Percentiles rank a stretch among this genome's conserved stretches.
phyloP scores from a whole-genome alignment of 495 filamentous ascomycete species.

The Penicillium samsonianum region DNA sequence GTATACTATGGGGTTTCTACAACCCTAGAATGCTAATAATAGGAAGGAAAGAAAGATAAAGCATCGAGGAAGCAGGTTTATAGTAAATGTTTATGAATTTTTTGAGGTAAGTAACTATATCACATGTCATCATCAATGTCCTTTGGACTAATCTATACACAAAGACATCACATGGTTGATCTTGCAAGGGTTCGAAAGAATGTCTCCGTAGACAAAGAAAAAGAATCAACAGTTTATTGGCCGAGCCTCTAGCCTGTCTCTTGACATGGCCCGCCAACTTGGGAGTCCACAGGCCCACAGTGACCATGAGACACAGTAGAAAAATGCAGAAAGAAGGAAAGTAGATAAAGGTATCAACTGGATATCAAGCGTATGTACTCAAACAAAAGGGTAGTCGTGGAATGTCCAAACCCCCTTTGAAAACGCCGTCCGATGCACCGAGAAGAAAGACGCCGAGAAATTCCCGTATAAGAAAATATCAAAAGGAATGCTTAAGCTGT shows the following conservation, averaged over 20 bases:
- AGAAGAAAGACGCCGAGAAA: slow-evolving; percentile 27
- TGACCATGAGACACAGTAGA: background rate
- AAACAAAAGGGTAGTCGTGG: slow-evolving; percentile 22
- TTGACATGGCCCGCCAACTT: slow-evolving; percentile 11
- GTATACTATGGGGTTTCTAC: background rate
- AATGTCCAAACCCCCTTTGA: slow-evolving; percentile 19
- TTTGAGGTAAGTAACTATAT: background rate
- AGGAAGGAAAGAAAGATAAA: too few relatives aligned
- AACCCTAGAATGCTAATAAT: background rate
- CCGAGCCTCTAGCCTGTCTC: slow-evolving; percentile 9
- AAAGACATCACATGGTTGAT: slow-evolving; percentile 8
- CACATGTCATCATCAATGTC: slow-evolving; percentile 12
- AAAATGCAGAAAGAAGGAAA: slow-evolving; percentile 16
- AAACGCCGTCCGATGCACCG: slow-evolving; percentile 51
- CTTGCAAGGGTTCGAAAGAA: background rate
- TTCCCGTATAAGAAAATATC: slow-evolving; percentile 19
- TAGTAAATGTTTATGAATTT: background rate
- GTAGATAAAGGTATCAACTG: slow-evolving; percentile 28
- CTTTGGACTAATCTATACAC: slow-evolving; percentile 20
- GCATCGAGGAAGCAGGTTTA: background rate
- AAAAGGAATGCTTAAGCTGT: slow-evolving; percentile 59
- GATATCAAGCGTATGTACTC: slow-evolving; percentile 41
- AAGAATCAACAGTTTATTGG: background rate
- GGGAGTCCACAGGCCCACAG: background rate
- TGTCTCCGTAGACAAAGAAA: background rate